phyloP scores from a whole-genome alignment of 176 grass and related monocot species.

The Hyparrhenia diplandra region DNA sequence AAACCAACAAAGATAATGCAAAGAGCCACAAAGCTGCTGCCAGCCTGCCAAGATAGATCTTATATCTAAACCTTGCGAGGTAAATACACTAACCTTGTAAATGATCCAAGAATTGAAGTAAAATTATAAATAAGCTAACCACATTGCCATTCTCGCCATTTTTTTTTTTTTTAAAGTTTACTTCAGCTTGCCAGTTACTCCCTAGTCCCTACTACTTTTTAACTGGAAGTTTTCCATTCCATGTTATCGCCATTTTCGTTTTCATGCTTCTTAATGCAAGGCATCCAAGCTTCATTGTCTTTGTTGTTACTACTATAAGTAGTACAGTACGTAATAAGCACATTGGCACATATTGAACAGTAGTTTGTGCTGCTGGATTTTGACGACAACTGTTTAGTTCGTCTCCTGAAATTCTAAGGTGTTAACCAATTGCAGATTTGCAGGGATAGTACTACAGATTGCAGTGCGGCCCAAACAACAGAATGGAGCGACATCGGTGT shows the following conservation, averaged over 20 bases:
- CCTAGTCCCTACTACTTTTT: not conserved
- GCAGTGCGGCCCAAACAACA: not conserved
- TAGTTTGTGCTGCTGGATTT: not conserved
- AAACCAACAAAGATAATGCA: not conserved
- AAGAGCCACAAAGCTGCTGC: not conserved
- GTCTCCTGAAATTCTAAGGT: not conserved
- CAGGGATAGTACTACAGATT: not conserved
- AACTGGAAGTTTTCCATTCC: not conserved
- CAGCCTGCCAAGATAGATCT: not conserved
- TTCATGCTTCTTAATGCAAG: not conserved
- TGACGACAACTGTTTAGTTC: not conserved
- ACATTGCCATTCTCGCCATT: not conserved
- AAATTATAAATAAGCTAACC: not conserved
- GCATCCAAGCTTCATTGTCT: not conserved
- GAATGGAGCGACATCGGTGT: not conserved
- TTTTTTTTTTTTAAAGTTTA: not conserved
- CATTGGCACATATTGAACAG: not conserved
- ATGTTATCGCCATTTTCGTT: not conserved
- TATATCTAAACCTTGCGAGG: not conserved
- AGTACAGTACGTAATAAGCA: not conserved
- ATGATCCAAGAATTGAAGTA: not conserved
- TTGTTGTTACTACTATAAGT: not conserved
- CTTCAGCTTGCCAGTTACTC: not conserved
- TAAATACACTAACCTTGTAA: not conserved
- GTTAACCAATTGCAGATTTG: not conserved